Evolutionary conservation across 1,284 basidiomycete species (phyloP), one percentile per base, ranked within the genome.

Genomic region (Malassezia furfur): DNA sequence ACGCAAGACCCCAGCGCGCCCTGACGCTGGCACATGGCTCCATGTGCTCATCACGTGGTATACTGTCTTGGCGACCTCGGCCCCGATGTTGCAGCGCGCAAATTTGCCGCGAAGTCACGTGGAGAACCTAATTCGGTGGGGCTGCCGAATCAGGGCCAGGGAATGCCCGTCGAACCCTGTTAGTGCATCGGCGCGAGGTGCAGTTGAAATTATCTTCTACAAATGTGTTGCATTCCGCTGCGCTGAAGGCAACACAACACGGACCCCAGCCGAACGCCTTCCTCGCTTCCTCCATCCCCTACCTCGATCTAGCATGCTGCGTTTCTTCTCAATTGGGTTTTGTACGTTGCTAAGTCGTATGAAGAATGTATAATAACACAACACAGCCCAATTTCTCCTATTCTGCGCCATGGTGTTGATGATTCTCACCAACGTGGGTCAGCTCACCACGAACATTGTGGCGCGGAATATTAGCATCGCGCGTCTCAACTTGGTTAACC

Each of bases 391-490:
- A 48, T 66, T 74, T 55, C 64, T 74, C 22, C 62, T 68, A 19
- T 72, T 74, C 44, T 57, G 62, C 30, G 71, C 71, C 11, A 66
- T 67, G 40, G 58, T 65, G 34, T 60, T 74, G 21, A 57, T 54
- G 31, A 65, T 74, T 17, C 55, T 74, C 31, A 68, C 61, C 50
- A 70, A 72, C 61, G 65, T 72, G 25, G 66, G 68, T 19, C 70
- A 72, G 52, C 44, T 72, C 14, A 62, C 67, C 35, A 50, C 65
- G 43, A 74, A 74, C 63, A 65, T 74, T 44, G 71, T 74, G 19
- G 60, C 71, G 3, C 65, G 70, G 19, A 63, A 68, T 64, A 67
- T 74, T 47, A 60, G 62, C 17, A 21, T 56, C 2, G 35, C 31
- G 25, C 43, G 32, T 12, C 15, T 45, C 28, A 45, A 45, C 7